Base-by-base conservation (phyloP, 345 rosid species). In the Corchorus olitorius region DNA sequence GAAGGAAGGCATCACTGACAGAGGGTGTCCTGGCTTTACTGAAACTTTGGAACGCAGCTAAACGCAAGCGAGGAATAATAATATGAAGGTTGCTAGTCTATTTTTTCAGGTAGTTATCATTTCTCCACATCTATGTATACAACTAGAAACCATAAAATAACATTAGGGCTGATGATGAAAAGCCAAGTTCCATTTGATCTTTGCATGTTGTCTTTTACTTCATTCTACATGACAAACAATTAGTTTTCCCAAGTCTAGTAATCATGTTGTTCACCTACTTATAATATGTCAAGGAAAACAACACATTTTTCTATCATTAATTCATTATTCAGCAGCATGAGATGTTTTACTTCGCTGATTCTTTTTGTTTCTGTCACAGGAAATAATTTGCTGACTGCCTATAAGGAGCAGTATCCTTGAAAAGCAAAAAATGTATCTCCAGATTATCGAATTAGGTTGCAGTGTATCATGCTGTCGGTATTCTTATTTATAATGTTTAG, bases 11-110 rank as follows among this genome's bases (percentile, higher is more conserved):
- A 9, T 62, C 89, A 17, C 83, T 93, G 77, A 76, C 83, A 78
- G 97, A 95, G 75, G 94, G 97, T 56, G 90, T 84, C 43, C 59
- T 78, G 54, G 81, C 67, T 76, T 72, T 96, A 74, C 75, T 96
- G 80, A 82, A 88, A 70, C 76, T 78, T 19, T 88, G 90, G 96
- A 77, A 88, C 27, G 43, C 69, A 48, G 59, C 65, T 8, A 86
- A 84, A 77, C 89, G 82, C 83, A 73, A 67, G 77, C 83, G 87
- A 59, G 79, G 76, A 53, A 62, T 37, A 65, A 62, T 37, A 65
- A 65, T 62, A 48, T 84, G 79, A 85, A 85, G 83, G 77, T 82
- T 59, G 45, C 63, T 8, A 10, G 33, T 62, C 49, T 73, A 35
- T 1, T 60, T 59, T 59, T 73, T 16, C 56, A 55, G 54, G 66